These are phyloP conservation scores for Sisymbrium altissimum DNA, from an alignment of 345 rosid species.

Conservation along the genomic window DNA sequence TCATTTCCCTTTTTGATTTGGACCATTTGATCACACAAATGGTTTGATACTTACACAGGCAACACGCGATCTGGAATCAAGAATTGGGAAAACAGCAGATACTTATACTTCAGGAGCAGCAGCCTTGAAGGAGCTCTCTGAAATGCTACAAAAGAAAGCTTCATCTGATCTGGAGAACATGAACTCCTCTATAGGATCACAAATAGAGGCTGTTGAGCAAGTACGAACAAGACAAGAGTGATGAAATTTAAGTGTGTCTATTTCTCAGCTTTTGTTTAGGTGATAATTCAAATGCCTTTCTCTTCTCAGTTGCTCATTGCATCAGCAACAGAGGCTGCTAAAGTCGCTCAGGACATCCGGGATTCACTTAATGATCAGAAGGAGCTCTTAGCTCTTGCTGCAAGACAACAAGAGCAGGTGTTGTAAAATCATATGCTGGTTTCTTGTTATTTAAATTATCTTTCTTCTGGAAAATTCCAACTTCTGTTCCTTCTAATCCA, in stretches of 20 bases:
- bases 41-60: constrained; percentile 46
- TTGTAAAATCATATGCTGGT: neutral
- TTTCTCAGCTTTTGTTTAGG: neutral
- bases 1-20: neutral
- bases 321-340: constrained; percentile 51
- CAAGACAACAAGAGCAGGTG: constrained; percentile 73
- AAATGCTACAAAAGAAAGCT: constrained; percentile 44
- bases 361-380: constrained; percentile 62
- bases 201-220: constrained; percentile 47
- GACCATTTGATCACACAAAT: constrained; percentile 11
- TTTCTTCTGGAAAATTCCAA: neutral
- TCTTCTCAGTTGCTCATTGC: constrained; percentile 53
- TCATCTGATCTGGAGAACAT: constrained; percentile 56
- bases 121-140: constrained; percentile 54
- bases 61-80: constrained; percentile 51
- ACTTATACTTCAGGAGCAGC: constrained; percentile 51
- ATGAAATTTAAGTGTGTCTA: neutral
- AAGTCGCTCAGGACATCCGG: constrained; percentile 48
- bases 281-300: neutral
- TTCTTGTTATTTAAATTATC: neutral
- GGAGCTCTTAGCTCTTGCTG: constrained; percentile 50
- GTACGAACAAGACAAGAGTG: constrained; percentile 37
- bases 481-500: constrained; percentile 19
- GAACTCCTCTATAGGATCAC: constrained; percentile 42
- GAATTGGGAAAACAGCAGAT: constrained; percentile 52